phyloP scores from a whole-genome alignment of 352 stramenopile species.

The Pythium rishiriense region DNA sequence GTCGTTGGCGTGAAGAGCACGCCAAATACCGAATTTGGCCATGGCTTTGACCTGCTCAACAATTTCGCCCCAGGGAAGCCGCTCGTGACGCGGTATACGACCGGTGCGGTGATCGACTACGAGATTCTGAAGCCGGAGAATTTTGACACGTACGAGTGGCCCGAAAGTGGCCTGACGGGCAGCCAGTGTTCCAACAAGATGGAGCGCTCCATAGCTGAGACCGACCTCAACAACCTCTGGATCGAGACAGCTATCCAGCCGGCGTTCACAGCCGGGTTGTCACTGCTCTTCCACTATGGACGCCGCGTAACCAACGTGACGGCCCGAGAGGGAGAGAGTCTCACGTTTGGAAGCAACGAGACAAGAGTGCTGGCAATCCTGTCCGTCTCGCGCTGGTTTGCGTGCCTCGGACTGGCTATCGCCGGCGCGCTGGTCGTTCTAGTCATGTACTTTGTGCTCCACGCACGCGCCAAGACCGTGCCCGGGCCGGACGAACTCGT shows the following conservation, averaged over 20 bases:
- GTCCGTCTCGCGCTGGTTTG: no score
- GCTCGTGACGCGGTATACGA: constrained; percentile 15
- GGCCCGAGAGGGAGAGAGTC: no score
- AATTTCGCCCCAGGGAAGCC: not conserved
- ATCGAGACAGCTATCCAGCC: constrained; percentile 13
- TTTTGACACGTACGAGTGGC: constrained; percentile 11
- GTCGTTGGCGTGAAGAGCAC: not conserved
- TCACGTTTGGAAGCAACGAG: no score
- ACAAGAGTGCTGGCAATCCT: no score
- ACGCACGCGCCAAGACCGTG: no score
- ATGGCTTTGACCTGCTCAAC: not conserved
- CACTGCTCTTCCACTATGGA: constrained; percentile 20
- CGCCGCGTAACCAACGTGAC: no score
- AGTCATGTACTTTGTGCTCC: no score
- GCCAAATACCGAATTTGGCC: not conserved
- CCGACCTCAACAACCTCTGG: constrained; percentile 10
- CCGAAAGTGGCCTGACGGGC: not conserved
- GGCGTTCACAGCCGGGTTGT: constrained; percentile 13
- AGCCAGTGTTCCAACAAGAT: constrained; percentile 12
- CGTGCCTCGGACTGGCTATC: no score
- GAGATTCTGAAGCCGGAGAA: constrained; percentile 10
- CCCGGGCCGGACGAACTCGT: not conserved
- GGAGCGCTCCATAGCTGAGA: constrained; percentile 10
- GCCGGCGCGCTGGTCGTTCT: no score
- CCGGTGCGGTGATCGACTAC: constrained; percentile 4